A percentile compares a stretch with the other conserved stretches of the same genome.
These are phyloP conservation scores for Hysterangium stoloniferum DNA, from an alignment of 768 basidiomycete species.

Conservation along the genomic window DNA sequence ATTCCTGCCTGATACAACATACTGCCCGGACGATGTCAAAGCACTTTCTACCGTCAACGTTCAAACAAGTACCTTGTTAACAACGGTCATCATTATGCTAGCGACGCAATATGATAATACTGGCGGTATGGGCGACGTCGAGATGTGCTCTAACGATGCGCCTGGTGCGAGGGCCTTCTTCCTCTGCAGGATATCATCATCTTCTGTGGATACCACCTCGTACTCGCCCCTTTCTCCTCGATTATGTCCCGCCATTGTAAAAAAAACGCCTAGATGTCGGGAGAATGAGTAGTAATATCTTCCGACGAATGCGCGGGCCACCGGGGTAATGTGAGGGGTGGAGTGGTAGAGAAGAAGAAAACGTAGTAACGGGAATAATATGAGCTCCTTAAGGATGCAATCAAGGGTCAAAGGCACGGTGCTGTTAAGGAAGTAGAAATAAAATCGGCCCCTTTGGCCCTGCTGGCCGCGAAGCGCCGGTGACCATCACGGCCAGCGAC, in stretches of 20 bases:
- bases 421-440: background rate
- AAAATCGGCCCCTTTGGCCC: background rate
- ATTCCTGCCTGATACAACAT: constrained; percentile 84
- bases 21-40: constrained; percentile 37
- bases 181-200: constrained; percentile 43
- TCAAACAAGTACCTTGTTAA: constrained; percentile 71
- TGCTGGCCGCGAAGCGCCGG: too few relatives aligned
- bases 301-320: background rate
- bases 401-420: background rate
- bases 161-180: constrained; percentile 44
- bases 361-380: background rate
- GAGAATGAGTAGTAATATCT: background rate
- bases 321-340: background rate
- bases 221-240: constrained; percentile 12
- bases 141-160: constrained; percentile 18
- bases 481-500: too few relatives aligned
- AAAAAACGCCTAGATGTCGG: background rate
- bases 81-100: constrained; percentile 93
- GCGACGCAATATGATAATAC: constrained; percentile 87
- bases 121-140: constrained; percentile 50
- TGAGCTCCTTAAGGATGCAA: background rate
- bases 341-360: background rate
- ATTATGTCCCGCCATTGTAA: background rate
- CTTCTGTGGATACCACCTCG: constrained; percentile 17
- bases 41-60: background rate